Base-by-base conservation (phyloP, 208 protist species). In the Trypanosoma avium region DNA sequence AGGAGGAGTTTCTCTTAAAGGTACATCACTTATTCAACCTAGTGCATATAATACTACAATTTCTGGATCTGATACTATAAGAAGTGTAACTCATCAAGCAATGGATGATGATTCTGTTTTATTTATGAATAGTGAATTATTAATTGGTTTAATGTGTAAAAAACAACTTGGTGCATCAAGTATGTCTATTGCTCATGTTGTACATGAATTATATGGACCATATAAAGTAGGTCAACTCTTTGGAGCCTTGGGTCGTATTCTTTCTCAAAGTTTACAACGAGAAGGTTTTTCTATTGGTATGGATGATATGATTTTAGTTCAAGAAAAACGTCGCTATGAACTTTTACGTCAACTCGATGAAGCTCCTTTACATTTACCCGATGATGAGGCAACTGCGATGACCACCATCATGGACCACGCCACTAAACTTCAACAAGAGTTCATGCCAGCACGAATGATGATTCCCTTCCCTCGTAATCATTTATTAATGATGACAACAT, bases 111-210 rank as follows among this genome's bases (percentile, higher is more conserved):
- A 72, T 52, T 61, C 53, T 21, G 85, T 99, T 4, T 57, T 87
- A 10, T 88, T 99, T 61, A 78, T 92, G 58, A 75, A 98, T 60
- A 93, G 90, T 61, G 93, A 99, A 67, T 81, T 99, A 30, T 66
- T 99, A 33, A 86, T 79, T 13, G 99, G 99, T 50, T 83, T 99
- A 15, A 73, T 99, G 9, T 99, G 99, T 79, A 99, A 99, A 86
- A 91, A 90, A 54, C 98, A 97, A 71, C 77, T 97, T 19, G 92
- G 92, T 48, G 84, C 92, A 1, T 82, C 81, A 38, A 84, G 88
- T 62, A 67, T 88, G 52, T 93, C 87, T 30, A 66, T 98, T 26
- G 85, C 98, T 21, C 98, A 99, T 64, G 77, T 95, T 45, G 81
- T 97, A 10, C 92, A 99, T 79, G 99, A 99, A 71, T 60, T 99